Evolutionary conservation across 2,329 filamentous ascomycete genomes (phyloP), one percentile per base, ranked within the genome.

Genomic region (Aureobasidium sp.): DNA sequence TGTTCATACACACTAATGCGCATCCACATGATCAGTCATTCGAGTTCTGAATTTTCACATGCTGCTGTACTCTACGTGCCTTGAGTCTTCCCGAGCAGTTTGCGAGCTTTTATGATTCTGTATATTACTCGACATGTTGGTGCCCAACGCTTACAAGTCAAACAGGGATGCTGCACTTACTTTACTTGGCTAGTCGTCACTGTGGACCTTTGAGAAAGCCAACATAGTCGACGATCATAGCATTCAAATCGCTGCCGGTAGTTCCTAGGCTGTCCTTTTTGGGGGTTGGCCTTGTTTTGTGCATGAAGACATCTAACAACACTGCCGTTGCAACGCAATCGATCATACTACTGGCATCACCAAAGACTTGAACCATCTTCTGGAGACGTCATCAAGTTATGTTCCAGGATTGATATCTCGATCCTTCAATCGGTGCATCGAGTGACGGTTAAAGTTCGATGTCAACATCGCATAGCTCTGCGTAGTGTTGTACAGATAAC

Each of bases 71-170:
- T 20, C 26, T 32, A 15, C 32, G 1, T 32, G 20, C 24, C 50
- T 39, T 4, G 15, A 39, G 17, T 50, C 27, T 20, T 24, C n/a
- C 12, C 2, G 17, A 27, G 13, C 8, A 29, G 29, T 13, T 47
- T n/a, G 24, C 26, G 26, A 26, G n/a, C 10, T 17, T n/a, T 15
- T 4, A 17, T 17, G 6, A 8, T 10, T 17, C 20, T 37, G 3
- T 27, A 52, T 26, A 39, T 37, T 39, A 27, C 6, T 27, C 50
- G 20, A 39, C 20, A 52, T 27, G 34, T 55, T 55, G 51, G 8
- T 55, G 51, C 51, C 51, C 51, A 27, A 55, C 50, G 51, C 51
- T 55, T 55, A 20, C 26, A 29, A 55, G 37, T 43, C 51, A 55
- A 32, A 55, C 51, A 27, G 9, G 51, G 37, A 10, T 55, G 36